Base-by-base conservation (phyloP, 1,284 basidiomycete genomes). In the Termitomyces sp. region DNA sequence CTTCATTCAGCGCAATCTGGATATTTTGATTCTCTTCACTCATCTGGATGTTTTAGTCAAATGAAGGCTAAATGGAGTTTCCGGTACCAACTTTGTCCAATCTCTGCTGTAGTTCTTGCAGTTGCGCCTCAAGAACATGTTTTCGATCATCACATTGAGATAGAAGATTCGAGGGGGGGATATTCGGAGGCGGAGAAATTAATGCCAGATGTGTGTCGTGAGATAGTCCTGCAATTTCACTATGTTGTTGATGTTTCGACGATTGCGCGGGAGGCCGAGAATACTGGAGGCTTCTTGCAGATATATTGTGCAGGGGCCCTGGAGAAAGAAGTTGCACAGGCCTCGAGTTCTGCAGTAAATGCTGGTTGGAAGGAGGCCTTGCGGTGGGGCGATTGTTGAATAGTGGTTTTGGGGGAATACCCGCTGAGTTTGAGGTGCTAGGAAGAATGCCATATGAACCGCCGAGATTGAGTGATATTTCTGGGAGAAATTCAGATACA, bases 401-500 rank as follows among this genome's bases (percentile, higher is more conserved):
- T 45, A 17, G 17, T 15, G 39, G 40, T 19, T 33, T 49, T 26
- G 36, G 28, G 31, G 42, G 7, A 24, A 42, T 54, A 38, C 38
- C 24, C n/a, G 50, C 17, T 6, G 53, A 24, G 21, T 49, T 43
- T 33, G 44, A 39, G 49, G 50, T 10, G 33, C 52, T 36, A 28
- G 39, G 54, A 38, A 47, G 56, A 38, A 71, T 58, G 5, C 61
- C 65, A 54, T 73, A 73, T 17, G 65, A 63, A 8, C 69, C 70
- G 56, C 70, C 69, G 56, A 63, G 50, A 36, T 70, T 66, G 13
- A 84, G 62, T 9, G 81, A 79, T 52, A 86, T 75, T 59, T 86
- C 83, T 21, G 84, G 84, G 24, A 86, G 67, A 55, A 80, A 73
- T 7, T 82, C 77, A 50, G 71, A 67, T 45, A 79, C 76, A 50